phyloP scores from a whole-genome alignment of 2,329 filamentous ascomycete species.

The Xylaria multiplex region DNA sequence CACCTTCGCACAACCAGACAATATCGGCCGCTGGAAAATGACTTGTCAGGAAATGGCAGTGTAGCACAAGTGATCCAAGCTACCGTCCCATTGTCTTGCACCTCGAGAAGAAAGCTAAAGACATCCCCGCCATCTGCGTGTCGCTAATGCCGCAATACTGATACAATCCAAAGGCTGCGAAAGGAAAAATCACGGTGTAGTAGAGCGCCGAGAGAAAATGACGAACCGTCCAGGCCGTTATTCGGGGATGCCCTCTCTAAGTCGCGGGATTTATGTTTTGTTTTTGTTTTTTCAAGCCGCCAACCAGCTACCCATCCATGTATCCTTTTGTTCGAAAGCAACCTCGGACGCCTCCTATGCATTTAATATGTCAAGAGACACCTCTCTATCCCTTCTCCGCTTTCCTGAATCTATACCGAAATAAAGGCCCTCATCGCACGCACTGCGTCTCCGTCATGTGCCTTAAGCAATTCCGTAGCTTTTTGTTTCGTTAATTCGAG shows the following conservation, averaged over 20 bases:
- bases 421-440: slow-evolving; percentile 72
- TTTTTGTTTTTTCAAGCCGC: background rate
- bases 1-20: background rate
- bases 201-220: background rate
- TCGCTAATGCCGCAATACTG: background rate
- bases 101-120: background rate
- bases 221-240: background rate
- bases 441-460: slow-evolving; percentile 75
- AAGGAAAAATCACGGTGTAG: background rate
- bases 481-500: slow-evolving; percentile 76
- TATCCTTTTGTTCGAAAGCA: slow-evolving; percentile 19
- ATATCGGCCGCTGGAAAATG: too few species aligned
- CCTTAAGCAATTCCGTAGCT: slow-evolving; percentile 78
- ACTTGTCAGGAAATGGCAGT: background rate
- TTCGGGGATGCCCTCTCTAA: background rate
- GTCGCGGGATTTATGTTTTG: background rate
- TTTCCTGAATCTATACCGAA: slow-evolving; percentile 30
- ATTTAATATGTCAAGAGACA: slow-evolving; percentile 1
- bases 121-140: background rate
- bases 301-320: background rate
- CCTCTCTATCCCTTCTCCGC: background rate
- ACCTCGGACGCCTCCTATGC: slow-evolving; percentile 33
- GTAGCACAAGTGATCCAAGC: background rate
- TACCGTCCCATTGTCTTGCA: background rate
- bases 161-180: background rate